phyloP scores from a whole-genome alignment of 257 asterid species.

The Plantago elongata region DNA sequence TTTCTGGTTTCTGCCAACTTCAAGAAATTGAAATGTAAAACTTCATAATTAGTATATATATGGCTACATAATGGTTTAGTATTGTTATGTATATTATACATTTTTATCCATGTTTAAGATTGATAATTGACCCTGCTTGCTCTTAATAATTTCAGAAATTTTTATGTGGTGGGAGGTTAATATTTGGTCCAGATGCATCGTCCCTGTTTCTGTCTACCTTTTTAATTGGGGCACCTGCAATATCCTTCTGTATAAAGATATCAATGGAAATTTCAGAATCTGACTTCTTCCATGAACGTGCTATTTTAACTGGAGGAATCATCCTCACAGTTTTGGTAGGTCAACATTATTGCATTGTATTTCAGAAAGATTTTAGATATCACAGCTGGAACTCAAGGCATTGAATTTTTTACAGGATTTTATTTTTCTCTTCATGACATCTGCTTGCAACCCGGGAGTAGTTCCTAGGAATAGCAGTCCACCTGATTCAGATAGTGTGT shows the following conservation, averaged over 20 bases:
- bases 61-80: no score
- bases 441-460: slow-evolving; percentile 75
- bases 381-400: slow-evolving; percentile 2
- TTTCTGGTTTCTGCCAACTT: no score
- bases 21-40: no score
- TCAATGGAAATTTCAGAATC: slow-evolving; percentile 34
- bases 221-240: slow-evolving; percentile 65
- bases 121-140: slow-evolving; percentile 8
- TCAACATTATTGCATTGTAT: neutral
- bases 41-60: no score
- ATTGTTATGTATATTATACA: no score
- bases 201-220: slow-evolving; percentile 52
- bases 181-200: slow-evolving; percentile 77
- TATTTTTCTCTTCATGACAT: slow-evolving; percentile 68
- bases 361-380: neutral
- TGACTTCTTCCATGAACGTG: slow-evolving; percentile 38
- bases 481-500: slow-evolving; percentile 39
- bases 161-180: slow-evolving; percentile 77
- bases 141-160: slow-evolving; percentile 48
- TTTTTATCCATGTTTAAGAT: no score
- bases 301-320: slow-evolving; percentile 44
- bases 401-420: slow-evolving; percentile 47
- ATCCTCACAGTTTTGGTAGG: slow-evolving; percentile 63
- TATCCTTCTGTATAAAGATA: slow-evolving; percentile 59
- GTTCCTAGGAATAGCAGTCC: slow-evolving; percentile 66